A percentile compares a stretch with the other conserved stretches of the same genome.
These are phyloP conservation scores for Zygoascus tannicola DNA, from an alignment of 805 yeast genomes.

Conservation along the genomic window DNA sequence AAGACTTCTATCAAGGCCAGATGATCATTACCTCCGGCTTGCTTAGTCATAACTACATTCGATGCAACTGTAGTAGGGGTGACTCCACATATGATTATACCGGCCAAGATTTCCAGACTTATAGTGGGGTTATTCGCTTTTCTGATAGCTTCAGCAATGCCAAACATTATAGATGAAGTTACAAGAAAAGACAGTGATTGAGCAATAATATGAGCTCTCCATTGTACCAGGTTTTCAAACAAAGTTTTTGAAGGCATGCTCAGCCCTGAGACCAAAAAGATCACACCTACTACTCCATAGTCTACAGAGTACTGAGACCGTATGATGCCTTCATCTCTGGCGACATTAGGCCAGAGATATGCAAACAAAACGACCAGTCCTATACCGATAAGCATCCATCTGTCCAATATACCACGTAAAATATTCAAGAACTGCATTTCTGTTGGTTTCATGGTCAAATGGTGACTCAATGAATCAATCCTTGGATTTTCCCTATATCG, in stretches of 20 bases:
- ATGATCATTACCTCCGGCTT: constrained; percentile 75
- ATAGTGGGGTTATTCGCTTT: constrained; percentile 49
- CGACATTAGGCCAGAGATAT: constrained; percentile 70
- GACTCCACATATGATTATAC: constrained; percentile 71
- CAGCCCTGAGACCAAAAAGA: constrained; percentile 73
- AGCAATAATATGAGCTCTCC: constrained; percentile 77
- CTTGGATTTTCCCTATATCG: too few relatives aligned
- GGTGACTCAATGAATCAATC: too few relatives aligned
- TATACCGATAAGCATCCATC: constrained; percentile 70
- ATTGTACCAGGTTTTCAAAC: constrained; percentile 53
- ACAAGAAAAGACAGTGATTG: constrained; percentile 59
- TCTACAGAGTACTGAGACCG: constrained; percentile 68
- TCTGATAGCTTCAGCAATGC: constrained; percentile 58
- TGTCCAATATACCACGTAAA: too few relatives aligned
- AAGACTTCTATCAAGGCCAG: constrained; percentile 77
- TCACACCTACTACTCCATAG: constrained; percentile 80
- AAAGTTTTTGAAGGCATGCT: constrained; percentile 62
- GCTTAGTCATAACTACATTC: constrained; percentile 83
- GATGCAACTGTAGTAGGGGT: constrained; percentile 91
- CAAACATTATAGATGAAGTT: constrained; percentile 63
- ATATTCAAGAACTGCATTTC: too few relatives aligned
- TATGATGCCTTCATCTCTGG: constrained; percentile 71
- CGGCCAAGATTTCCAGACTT: constrained; percentile 69
- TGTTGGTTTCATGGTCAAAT: too few relatives aligned
- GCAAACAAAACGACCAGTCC: constrained; percentile 72